Percentiles rank a stretch among this genome's conserved stretches.
These are phyloP conservation scores for Bolboschoenoplectus hybrid DNA, from an alignment of 202 grass and related monocot genomes.

Conservation along the genomic window DNA sequence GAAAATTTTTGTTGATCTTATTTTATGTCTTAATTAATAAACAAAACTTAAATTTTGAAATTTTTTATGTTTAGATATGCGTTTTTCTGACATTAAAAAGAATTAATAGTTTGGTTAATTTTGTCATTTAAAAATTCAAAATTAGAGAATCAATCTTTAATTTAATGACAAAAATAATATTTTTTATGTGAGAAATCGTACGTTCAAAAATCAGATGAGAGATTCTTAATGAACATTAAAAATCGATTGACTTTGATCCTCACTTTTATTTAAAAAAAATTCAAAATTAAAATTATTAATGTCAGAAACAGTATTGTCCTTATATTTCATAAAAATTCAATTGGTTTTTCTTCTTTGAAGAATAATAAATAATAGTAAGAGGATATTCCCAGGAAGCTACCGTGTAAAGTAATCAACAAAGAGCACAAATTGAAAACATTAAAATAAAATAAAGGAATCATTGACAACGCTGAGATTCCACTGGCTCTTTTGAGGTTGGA, in stretches of 20 bases:
- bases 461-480: constrained; percentile 35
- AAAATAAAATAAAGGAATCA: background rate
- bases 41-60: background rate
- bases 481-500: constrained; percentile 39
- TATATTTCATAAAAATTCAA: too few relatives aligned
- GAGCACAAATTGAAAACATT: background rate
- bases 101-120: background rate
- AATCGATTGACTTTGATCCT: background rate
- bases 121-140: background rate
- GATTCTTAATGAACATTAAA: background rate
- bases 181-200: background rate
- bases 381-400: constrained; percentile 25
- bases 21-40: background rate
- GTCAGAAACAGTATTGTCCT: too few relatives aligned
- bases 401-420: constrained; percentile 4
- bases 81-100: background rate
- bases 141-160: background rate
- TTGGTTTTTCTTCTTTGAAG: background rate
- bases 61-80: background rate
- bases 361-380: background rate
- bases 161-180: background rate
- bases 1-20: background rate
- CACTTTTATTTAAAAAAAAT: too few relatives aligned
- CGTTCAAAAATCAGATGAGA: background rate
- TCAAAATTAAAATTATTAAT: too few relatives aligned